Base-by-base conservation (phyloP, 805 yeast species). In the Wickerhamomyces bisporus region DNA sequence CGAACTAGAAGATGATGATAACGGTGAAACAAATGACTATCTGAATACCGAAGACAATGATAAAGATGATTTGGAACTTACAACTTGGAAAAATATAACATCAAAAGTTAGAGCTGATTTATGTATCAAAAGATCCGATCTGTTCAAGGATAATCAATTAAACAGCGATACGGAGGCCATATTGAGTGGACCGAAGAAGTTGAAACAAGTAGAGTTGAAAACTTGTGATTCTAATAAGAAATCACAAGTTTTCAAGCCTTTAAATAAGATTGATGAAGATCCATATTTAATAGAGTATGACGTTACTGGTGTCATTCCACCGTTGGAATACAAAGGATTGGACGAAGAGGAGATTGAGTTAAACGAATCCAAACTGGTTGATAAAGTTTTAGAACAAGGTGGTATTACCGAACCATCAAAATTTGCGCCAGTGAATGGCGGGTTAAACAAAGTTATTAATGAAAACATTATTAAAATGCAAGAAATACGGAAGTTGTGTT, bases 401-500 rank as follows among this genome's bases (percentile, higher is more conserved):
- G 43, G 43, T 6, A 5, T 36, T 62, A 29, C 56, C n/a, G 35
- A 57, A 14, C 63, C 59, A 11, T 70, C 73, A 18, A 60, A 49
- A 28, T 68, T 76, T 41, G 57, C 68, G 3, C 61, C 75, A 6
- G 49, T 55, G 1, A 60, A 67, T 13, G 66, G 68, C 14, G 95
- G 95, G 0, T 65, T 87, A 34, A 76, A 79, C 40, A 68, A 71
- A 13, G 64, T 77, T 8, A 64, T 86, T 39, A 69, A 75, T 49
- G 70, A 72, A 16, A 93, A 89, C 50, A 79, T 93, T 31, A 64
- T 69, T 2, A 75, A 82, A 45, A 86, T 93, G 70, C 97, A 91
- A 62, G 87, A 87, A 49, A 84, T 93, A 26, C 68, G 98, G 41
- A 84, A 81, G 46, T 70, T 86, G 4, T 89, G 97, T 57, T 85